Evolutionary conservation across 148 eudicot species (phyloP).

Genomic region (Vaccinium vitisidaea): DNA sequence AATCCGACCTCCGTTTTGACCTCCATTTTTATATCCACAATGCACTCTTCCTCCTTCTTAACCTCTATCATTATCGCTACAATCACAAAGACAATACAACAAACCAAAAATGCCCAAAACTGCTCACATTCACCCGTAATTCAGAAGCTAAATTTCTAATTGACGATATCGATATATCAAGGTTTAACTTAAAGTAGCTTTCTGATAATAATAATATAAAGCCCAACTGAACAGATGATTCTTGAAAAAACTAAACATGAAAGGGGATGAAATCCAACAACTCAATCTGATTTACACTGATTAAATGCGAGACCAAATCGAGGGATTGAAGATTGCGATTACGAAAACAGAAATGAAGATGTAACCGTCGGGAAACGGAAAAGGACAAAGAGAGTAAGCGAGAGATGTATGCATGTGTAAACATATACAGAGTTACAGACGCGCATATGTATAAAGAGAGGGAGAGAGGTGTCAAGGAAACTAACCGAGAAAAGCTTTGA

Average conservation of each 20-base stretch:
- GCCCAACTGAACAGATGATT: too few species aligned
- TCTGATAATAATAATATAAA: background rate
- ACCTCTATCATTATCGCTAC: slow-evolving; percentile 27
- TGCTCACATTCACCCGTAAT: background rate
- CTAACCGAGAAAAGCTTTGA: slow-evolving; percentile 5
- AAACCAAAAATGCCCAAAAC: background rate
- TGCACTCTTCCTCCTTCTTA: slow-evolving; percentile 25
- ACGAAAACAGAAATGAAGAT: background rate
- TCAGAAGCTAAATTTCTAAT: background rate
- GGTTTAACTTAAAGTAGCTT: background rate
- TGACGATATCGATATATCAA: background rate
- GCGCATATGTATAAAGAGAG: background rate
- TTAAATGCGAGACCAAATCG: slow-evolving; percentile 3
- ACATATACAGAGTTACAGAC: background rate
- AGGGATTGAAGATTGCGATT: background rate
- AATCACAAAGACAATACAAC: slow-evolving; percentile 1
- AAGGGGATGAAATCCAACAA: background rate
- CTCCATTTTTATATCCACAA: slow-evolving; percentile 26
- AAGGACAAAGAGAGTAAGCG: slow-evolving; percentile 4
- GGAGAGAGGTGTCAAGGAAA: slow-evolving; percentile 7
- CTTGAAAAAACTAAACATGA: background rate
- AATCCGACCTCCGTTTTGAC: slow-evolving; percentile 21
- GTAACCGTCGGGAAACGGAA: slow-evolving; percentile 19
- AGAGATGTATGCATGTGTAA: background rate
- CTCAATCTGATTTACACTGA: background rate